Evolutionary conservation across 805 yeast genomes (phyloP), one percentile per base, ranked within the genome.

Genomic region (Jamesozyma spencerorum): DNA sequence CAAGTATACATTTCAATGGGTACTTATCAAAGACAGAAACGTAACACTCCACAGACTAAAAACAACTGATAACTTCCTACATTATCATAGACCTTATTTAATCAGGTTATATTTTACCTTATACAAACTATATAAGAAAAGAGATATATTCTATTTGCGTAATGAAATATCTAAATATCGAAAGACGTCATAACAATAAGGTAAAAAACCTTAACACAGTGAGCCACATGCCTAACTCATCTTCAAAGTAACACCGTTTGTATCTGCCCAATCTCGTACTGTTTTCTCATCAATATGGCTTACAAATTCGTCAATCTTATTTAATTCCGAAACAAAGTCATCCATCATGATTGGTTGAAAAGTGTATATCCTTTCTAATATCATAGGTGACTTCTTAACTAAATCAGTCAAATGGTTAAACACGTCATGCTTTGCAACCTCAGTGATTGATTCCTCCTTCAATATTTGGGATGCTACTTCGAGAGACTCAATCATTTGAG

Each of bases 181-280:
- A n/a, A n/a, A n/a, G n/a, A n/a, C n/a, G n/a, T n/a, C n/a, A n/a
- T n/a, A n/a, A n/a, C n/a, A n/a, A n/a, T n/a, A n/a, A n/a, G n/a
- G n/a, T n/a, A n/a, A n/a, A n/a, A n/a, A n/a, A n/a, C n/a, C n/a
- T n/a, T n/a, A n/a, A n/a, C n/a, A n/a, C n/a, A n/a, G n/a, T n/a
- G n/a, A n/a, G n/a, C n/a, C n/a, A n/a, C n/a, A n/a, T n/a, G n/a
- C n/a, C n/a, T 28, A 29, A 29, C 31, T 29, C 31, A 31, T 31
- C 18, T 17, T 31, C 33, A 15, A 17, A 14, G 11, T 55, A n/a
- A 60, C 51, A 10, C 65, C 64, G 37, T 57, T 54, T 4, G 26
- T 19, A 26, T 58, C 64, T 1, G 62, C 62, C 65, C 65, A 60
- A 22, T 51, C 54, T 20, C 51, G 52, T 22, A 60, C 47, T 4